Conservation (phyloP, 2,329 filamentous ascomycete genomes). For the Trichoderma brevicompactum region DNA sequence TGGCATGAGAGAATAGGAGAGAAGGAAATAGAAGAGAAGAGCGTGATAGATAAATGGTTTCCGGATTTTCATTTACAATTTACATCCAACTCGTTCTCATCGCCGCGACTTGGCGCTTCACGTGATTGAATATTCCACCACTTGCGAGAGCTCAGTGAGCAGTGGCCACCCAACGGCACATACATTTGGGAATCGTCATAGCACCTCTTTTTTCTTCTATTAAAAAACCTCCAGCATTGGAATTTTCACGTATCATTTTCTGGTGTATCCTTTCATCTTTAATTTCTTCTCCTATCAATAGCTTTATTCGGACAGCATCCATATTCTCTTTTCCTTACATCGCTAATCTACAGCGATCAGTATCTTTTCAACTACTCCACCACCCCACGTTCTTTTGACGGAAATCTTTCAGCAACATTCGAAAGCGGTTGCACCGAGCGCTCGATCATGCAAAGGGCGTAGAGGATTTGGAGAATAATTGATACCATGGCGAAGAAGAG, state of each 20-base stretch:
- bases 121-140: slow-evolving; percentile 1
- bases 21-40: neutral
- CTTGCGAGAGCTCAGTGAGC: neutral
- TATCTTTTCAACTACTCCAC: slow-evolving; percentile 14
- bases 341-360: neutral
- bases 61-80: too few species aligned
- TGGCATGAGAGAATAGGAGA: too few species aligned
- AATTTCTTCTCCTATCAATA: neutral
- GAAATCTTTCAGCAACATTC: neutral
- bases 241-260: neutral
- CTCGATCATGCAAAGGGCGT: slow-evolving; percentile 3
- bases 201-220: neutral
- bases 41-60: too few species aligned
- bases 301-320: neutral
- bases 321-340: neutral
- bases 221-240: neutral
- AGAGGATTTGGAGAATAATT: neutral
- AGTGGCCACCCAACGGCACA: neutral
- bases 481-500: slow-evolving; percentile 53
- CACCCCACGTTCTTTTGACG: neutral
- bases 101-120: neutral
- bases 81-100: too few species aligned
- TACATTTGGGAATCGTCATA: neutral
- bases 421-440: neutral
- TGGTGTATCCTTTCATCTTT: neutral